Evolutionary conservation across 1,284 basidiomycete genomes (phyloP).

Genomic region (Singerocomus inundabilis): DNA sequence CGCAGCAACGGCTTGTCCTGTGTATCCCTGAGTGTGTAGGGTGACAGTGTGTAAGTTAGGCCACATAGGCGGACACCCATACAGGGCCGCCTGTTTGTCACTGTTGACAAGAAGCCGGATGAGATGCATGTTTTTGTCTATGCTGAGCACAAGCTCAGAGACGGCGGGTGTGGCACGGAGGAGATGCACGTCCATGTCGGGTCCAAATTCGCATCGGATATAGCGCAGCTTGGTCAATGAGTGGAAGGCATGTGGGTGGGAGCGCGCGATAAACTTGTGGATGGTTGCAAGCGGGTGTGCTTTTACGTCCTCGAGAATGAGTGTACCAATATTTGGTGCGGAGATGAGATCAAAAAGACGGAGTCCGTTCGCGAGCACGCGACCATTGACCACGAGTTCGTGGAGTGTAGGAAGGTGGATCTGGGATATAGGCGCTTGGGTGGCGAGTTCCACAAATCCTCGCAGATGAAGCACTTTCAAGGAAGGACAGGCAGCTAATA

Average conservation of each 20-base stretch:
- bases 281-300: constrained; percentile 26
- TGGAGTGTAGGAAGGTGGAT: constrained; percentile 25
- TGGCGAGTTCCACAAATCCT: constrained; percentile 30
- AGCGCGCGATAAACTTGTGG: constrained; percentile 28
- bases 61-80: constrained; percentile 33
- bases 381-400: constrained; percentile 34
- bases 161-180: constrained; percentile 32
- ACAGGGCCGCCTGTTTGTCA: constrained; percentile 33
- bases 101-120: constrained; percentile 34
- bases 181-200: constrained; percentile 33
- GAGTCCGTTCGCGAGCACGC: constrained; percentile 29
- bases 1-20: constrained; percentile 19
- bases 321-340: constrained; percentile 30
- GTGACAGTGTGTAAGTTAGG: constrained; percentile 24
- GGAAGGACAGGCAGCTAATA: constrained; percentile 21
- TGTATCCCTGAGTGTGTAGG: constrained; percentile 33
- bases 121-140: constrained; percentile 33
- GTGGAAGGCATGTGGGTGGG: constrained; percentile 31
- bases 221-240: constrained; percentile 28
- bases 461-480: constrained; percentile 29
- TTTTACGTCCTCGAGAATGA: constrained; percentile 34
- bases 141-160: constrained; percentile 30
- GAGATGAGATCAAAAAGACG: constrained; percentile 35
- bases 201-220: constrained; percentile 32
- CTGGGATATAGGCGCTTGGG: constrained; percentile 18